Base-by-base conservation (phyloP, 140 eudicot genomes). In the Ambrosia hybrid region DNA sequence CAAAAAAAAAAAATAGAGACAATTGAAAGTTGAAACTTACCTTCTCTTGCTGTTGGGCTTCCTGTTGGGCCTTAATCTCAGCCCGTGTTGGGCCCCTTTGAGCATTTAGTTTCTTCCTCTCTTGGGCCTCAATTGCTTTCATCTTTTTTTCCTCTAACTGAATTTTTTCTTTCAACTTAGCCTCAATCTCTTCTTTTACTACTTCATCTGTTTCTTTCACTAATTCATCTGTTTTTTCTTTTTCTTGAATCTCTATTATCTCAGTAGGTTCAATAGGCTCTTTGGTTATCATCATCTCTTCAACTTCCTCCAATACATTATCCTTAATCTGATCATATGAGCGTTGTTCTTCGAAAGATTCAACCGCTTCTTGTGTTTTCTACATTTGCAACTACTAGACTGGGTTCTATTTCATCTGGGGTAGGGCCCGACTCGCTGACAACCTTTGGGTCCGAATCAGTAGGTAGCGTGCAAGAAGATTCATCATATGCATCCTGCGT, bases 11-110 rank as follows among this genome's bases (percentile, higher is more conserved):
- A 21, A 21, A 67, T 12, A 43, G 2, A 12, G 13, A 39, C 8
- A 21, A 21, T 21, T 21, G 30, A 21, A 21, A 55, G 9, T 41
- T 14, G 1, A 52, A 60, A 15, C 8, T 66, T 66, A 87, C 92
- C 88, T 83, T 83, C 78, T 87, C 92, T 80, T 70, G 85, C 71
- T 76, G 63, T 63, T 88, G 86, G 4, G 89, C 92, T 81, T 88
- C 91, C 74, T 83, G 87, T 65, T 76, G 87, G 26, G 90, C 87
- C 74, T 74, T 78, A 15, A 70, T 14, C 73, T 83, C 86, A 9
- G 90, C 92, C 77, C 73, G 74, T 10, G 51, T 41, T 76, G 76
- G 80, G 51, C 81, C 79, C 70, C 84, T 86, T 78, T 85, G 83
- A 4, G 87, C 82, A 62, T 65, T 73, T 73, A 80, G 60, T 63